These are phyloP conservation scores for Paecilomyces sp. DNA, from an alignment of 2,329 filamentous ascomycete genomes.

Conservation along the genomic window DNA sequence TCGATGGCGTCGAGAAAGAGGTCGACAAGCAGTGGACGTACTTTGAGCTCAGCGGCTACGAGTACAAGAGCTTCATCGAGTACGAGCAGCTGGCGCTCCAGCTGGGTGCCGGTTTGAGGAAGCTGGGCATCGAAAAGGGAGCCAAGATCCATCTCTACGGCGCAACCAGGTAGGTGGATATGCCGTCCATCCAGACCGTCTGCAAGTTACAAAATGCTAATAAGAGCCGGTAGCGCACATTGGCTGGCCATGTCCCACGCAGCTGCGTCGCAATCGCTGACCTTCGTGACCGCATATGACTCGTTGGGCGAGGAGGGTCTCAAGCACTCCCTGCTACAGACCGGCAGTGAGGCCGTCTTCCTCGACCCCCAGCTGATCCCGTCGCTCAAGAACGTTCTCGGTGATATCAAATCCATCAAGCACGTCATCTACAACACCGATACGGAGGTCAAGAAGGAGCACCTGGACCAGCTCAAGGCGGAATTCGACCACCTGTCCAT, in stretches of 20 bases:
- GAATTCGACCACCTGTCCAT: constrained; percentile 48
- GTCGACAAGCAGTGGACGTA: constrained; percentile 89
- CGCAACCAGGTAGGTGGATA: constrained; percentile 59
- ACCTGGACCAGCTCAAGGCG: constrained; percentile 48
- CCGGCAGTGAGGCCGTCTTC: constrained; percentile 74
- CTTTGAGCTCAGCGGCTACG: constrained; percentile 74
- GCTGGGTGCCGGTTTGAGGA: constrained; percentile 65
- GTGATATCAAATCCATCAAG: constrained; percentile 49
- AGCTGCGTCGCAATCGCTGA: constrained; percentile 74
- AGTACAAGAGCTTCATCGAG: constrained; percentile 70
- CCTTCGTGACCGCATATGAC: constrained; percentile 92
- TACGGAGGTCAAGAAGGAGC: constrained; percentile 43
- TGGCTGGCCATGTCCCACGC: constrained; percentile 80
- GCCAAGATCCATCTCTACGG: constrained; percentile 76
- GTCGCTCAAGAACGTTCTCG: constrained; percentile 50
- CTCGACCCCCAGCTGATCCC: constrained; percentile 71
- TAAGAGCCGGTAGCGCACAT: constrained; percentile 49
- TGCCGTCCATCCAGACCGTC: background rate
- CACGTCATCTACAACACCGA: constrained; percentile 54
- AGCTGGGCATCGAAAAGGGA: constrained; percentile 60
- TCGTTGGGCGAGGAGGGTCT: constrained; percentile 80
- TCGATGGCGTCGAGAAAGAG: constrained; percentile 71
- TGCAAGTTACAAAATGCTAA: constrained; percentile 6
- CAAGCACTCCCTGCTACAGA: constrained; percentile 78
- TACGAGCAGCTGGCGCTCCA: constrained; percentile 65